phyloP scores from a whole-genome alignment of 2,329 filamentous ascomycete genomes.

The Claviceps fusiformis region DNA sequence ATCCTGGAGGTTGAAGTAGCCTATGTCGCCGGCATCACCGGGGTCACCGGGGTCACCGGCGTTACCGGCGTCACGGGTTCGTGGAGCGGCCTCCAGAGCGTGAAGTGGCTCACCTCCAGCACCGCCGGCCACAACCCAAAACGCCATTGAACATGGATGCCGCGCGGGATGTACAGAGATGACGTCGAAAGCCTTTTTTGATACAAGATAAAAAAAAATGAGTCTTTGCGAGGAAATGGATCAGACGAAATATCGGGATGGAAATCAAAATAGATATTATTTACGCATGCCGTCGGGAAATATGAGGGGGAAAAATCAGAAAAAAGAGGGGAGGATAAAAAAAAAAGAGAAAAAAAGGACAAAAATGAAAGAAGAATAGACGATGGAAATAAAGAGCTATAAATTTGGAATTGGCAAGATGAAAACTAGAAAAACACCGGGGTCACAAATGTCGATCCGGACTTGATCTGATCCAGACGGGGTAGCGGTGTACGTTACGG shows the following conservation, averaged over 20 bases:
- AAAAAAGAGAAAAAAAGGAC: background rate
- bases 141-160: constrained; percentile 24
- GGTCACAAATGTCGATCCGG: background rate
- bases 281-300: background rate
- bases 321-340: too few species aligned
- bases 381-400: background rate
- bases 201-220: background rate
- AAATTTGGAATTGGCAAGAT: background rate
- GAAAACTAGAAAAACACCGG: background rate
- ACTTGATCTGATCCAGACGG: background rate
- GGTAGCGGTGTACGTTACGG: background rate
- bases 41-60: background rate
- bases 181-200: background rate
- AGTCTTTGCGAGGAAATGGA: background rate
- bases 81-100: constrained; percentile 9
- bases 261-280: background rate
- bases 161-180: background rate
- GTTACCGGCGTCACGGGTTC: background rate
- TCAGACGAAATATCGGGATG: background rate
- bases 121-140: constrained; percentile 23
- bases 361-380: background rate
- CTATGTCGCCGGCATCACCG: background rate
- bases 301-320: too few species aligned
- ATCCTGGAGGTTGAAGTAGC: background rate
- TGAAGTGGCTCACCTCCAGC: constrained; percentile 13